These are phyloP conservation scores for Thelonectria discophora DNA, from an alignment of 2,329 filamentous ascomycete genomes.

Conservation along the genomic window DNA sequence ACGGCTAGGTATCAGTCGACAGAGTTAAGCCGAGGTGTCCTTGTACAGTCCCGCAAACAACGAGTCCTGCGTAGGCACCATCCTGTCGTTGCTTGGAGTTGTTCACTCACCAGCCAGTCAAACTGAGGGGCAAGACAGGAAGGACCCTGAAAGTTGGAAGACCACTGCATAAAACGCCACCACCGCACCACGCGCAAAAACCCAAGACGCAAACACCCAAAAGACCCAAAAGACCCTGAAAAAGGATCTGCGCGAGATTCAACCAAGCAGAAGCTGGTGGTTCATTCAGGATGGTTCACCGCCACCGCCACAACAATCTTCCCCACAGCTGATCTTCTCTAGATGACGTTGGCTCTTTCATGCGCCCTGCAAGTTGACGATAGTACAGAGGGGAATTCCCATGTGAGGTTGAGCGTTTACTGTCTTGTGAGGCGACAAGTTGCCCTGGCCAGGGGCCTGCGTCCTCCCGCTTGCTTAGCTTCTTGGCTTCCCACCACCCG, in stretches of 20 bases:
- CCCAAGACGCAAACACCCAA: no score
- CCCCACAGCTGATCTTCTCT: not conserved
- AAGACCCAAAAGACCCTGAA: not conserved
- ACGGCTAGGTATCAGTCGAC: no score
- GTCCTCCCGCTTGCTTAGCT: no score
- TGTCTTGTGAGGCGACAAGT: not conserved
- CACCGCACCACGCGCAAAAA: no score
- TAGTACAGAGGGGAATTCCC: not conserved
- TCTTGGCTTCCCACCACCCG: no score
- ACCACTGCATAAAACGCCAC: no score
- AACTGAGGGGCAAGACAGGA: not conserved
- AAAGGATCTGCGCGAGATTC: not conserved
- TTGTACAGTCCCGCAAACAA: no score
- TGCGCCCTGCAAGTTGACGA: not conserved
- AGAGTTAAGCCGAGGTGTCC: no score
- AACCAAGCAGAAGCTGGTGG: not conserved
- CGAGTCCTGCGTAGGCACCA: no score
- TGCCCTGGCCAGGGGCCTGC: no score
- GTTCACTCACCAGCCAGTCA: no score
- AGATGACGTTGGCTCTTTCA: not conserved
- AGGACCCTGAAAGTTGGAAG: not conserved
- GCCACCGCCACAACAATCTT: slow-evolving; percentile 11
- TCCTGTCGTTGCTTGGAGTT: no score
- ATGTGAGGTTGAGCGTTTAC: not conserved
- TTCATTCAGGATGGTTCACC: not conserved